Conservation (phyloP, 192 early-diverging fungal genomes). For the Obelidium mucronatum region DNA sequence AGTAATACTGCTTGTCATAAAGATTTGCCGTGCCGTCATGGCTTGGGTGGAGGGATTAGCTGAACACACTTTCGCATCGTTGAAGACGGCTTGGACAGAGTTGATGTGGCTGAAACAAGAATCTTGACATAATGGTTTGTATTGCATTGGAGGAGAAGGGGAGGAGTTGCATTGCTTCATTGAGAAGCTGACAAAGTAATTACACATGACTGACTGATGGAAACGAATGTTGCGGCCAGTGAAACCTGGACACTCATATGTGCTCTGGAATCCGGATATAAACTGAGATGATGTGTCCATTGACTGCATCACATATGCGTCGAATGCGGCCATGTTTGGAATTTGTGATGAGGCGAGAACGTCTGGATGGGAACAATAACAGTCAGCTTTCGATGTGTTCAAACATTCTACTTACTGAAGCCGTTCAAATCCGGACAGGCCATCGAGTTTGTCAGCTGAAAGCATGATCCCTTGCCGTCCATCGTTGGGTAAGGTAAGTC, state of each 20-base stretch:
- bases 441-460: constrained; percentile 7
- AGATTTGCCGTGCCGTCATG: background rate
- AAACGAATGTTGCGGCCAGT: constrained; percentile 40
- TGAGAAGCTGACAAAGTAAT: constrained; percentile 33
- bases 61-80: constrained; percentile 37
- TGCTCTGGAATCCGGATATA: constrained; percentile 22
- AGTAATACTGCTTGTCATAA: background rate
- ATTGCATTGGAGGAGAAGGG: background rate
- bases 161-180: constrained; percentile 13
- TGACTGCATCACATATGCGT: constrained; percentile 30
- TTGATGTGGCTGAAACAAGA: constrained; percentile 39
- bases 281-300: constrained; percentile 29
- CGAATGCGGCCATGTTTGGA: constrained; percentile 38
- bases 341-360: background rate
- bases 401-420: constrained; percentile 2
- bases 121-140: constrained; percentile 40
- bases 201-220: constrained; percentile 40
- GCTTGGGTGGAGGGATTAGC: background rate
- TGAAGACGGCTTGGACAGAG: constrained; percentile 39
- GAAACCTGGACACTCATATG: constrained; percentile 42
- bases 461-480: too few species aligned
- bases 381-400: background rate
- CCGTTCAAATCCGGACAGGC: constrained; percentile 17
- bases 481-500: too few species aligned
- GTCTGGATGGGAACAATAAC: background rate